These are phyloP conservation scores for Bipolaris bicolor DNA, from an alignment of 2,329 filamentous ascomycete genomes.

Conservation along the genomic window DNA sequence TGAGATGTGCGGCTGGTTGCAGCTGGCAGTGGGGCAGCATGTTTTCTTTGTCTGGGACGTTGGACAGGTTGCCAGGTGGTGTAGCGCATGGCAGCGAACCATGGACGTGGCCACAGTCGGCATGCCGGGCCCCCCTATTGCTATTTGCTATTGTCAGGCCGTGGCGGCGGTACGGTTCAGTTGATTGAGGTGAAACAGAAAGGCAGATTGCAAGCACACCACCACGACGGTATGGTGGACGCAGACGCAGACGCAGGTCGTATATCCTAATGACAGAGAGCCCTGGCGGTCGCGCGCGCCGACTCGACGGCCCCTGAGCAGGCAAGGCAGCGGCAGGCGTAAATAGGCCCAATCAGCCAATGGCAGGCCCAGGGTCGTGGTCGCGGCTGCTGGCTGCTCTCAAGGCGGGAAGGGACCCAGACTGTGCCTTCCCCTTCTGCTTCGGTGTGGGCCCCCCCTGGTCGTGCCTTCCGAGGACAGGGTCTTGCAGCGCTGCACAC, in stretches of 20 bases:
- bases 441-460: slow-evolving; percentile 22
- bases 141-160: too few relatives aligned
- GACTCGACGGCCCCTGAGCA: slow-evolving; percentile 20
- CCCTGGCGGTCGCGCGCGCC: slow-evolving; percentile 11
- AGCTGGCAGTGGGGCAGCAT: slow-evolving; percentile 8
- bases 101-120: neutral
- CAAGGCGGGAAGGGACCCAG: slow-evolving; percentile 22
- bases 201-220: slow-evolving; percentile 27
- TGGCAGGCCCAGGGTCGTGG: neutral
- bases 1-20: slow-evolving; percentile 3
- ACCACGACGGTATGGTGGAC: neutral
- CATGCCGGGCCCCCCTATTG: neutral
- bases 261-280: slow-evolving; percentile 11
- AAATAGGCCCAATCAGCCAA: neutral
- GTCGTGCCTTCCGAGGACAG: slow-evolving; percentile 18
- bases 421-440: slow-evolving; percentile 28
- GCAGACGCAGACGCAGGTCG: neutral
- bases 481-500: slow-evolving; percentile 12
- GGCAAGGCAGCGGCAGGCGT: slow-evolving; percentile 4
- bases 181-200: slow-evolving; percentile 13
- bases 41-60: slow-evolving; percentile 8
- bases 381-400: slow-evolving; percentile 11
- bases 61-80: slow-evolving; percentile 12
- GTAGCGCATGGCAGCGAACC: slow-evolving; percentile 1
- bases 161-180: too few relatives aligned